These are phyloP conservation scores for Megacollybia marginata DNA, from an alignment of 768 basidiomycete species.

Conservation along the genomic window DNA sequence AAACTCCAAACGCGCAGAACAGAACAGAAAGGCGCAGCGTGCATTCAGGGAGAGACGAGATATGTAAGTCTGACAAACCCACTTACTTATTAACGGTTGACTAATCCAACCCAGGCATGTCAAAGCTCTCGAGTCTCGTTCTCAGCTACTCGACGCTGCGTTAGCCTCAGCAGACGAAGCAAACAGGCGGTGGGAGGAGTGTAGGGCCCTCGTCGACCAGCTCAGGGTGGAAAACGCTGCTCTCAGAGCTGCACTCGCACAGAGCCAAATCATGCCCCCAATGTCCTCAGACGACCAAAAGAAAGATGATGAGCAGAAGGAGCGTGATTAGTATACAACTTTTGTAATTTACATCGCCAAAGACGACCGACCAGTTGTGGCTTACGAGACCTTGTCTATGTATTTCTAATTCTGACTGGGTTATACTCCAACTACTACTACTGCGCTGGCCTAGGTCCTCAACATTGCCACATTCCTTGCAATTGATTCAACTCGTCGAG, in stretches of 20 bases:
- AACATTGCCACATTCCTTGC: too few species aligned
- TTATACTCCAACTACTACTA: too few species aligned
- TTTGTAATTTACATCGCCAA: too few species aligned
- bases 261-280: slow-evolving; percentile 32
- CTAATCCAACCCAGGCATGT: slow-evolving; percentile 51
- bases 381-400: too few species aligned
- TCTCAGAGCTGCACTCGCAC: slow-evolving; percentile 61
- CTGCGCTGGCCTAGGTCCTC: too few species aligned
- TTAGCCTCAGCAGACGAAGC: slow-evolving; percentile 84
- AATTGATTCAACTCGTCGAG: too few species aligned
- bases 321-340: too few species aligned
- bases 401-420: too few species aligned
- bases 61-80: slow-evolving; percentile 49
- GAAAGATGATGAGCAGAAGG: too few species aligned
- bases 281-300: too few species aligned
- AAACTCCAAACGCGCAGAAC: slow-evolving; percentile 83
- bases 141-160: slow-evolving; percentile 78
- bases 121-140: slow-evolving; percentile 80
- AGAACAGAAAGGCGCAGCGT: slow-evolving; percentile 91
- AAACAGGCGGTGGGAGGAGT: slow-evolving; percentile 86
- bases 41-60: slow-evolving; percentile 88
- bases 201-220: slow-evolving; percentile 83
- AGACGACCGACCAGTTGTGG: too few species aligned
- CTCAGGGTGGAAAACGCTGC: slow-evolving; percentile 79
- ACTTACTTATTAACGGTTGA: too few species aligned